phyloP scores from a whole-genome alignment of 495 filamentous ascomycete species.

The Aspergillus biplanus region DNA sequence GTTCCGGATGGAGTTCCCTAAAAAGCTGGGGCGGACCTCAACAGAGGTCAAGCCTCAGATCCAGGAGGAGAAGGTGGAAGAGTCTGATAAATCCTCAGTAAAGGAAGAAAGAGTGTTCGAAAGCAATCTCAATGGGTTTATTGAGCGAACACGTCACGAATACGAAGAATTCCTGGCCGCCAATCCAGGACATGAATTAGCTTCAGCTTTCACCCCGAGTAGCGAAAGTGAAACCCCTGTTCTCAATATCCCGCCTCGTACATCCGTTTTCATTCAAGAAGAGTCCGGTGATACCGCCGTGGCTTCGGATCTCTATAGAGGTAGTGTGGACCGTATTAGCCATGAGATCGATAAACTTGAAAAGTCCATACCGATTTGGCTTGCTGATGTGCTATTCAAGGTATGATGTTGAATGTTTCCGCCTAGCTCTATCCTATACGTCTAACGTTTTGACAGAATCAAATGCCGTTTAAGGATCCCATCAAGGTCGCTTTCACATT shows the following conservation, averaged over 20 bases:
- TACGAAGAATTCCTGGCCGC: slow-evolving; percentile 73
- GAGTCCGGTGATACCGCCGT: slow-evolving; percentile 86
- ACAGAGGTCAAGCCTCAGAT: slow-evolving; percentile 75
- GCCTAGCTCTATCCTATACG: background rate
- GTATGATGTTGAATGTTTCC: slow-evolving; percentile 40
- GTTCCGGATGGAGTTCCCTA: slow-evolving; percentile 84
- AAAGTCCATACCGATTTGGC: slow-evolving; percentile 83
- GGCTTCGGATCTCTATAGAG: slow-evolving; percentile 88
- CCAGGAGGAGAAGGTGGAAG: slow-evolving; percentile 79
- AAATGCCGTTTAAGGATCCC: slow-evolving; percentile 84
- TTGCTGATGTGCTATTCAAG: slow-evolving; percentile 84
- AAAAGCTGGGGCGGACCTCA: slow-evolving; percentile 80
- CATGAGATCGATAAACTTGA: slow-evolving; percentile 83
- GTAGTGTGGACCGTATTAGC: slow-evolving; percentile 77
- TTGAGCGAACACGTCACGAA: slow-evolving; percentile 75
- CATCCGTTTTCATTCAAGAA: slow-evolving; percentile 92
- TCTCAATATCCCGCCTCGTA: slow-evolving; percentile 75
- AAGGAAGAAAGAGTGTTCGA: slow-evolving; percentile 80
- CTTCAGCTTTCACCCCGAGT: slow-evolving; percentile 74
- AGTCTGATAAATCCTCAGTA: slow-evolving; percentile 66
- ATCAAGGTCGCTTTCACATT: slow-evolving; percentile 92
- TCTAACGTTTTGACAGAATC: slow-evolving; percentile 57
- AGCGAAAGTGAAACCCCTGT: slow-evolving; percentile 83
- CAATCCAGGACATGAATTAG: slow-evolving; percentile 56
- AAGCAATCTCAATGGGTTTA: slow-evolving; percentile 77